phyloP scores from a whole-genome alignment of 495 filamentous ascomycete genomes.

The Xylaria sp. region DNA sequence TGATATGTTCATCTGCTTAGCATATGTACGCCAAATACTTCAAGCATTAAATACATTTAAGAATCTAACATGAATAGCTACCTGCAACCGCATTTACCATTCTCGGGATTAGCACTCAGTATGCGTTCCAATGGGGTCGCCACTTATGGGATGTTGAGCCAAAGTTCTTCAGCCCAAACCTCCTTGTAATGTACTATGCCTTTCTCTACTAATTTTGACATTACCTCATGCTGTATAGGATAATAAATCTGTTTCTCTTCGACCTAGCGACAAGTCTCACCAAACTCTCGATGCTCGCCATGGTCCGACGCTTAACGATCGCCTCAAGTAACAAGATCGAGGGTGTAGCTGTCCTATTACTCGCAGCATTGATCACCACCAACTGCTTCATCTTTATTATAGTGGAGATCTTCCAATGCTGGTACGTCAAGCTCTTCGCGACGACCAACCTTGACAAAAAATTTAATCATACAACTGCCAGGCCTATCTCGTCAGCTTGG shows the following conservation, averaged over 20 bases:
- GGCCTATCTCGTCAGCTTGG: slow-evolving; percentile 64
- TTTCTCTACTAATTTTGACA: not conserved
- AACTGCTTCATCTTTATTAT: slow-evolving; percentile 57
- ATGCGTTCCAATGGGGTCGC: slow-evolving; percentile 58
- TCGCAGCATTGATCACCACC: slow-evolving; percentile 53
- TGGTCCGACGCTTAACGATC: slow-evolving; percentile 46
- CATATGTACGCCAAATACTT: slow-evolving; percentile 34
- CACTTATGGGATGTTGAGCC: slow-evolving; percentile 62
- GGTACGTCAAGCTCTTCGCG: slow-evolving; percentile 44
- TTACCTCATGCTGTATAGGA: slow-evolving; percentile 34
- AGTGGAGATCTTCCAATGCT: slow-evolving; percentile 63
- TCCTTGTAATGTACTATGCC: slow-evolving; percentile 49
- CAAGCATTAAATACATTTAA: not conserved
- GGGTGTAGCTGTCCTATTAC: slow-evolving; percentile 44
- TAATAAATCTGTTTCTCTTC: slow-evolving; percentile 62
- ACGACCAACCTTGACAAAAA: not conserved
- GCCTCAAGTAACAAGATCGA: slow-evolving; percentile 32
- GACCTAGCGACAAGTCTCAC: slow-evolving; percentile 59
- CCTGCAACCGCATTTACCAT: slow-evolving; percentile 54
- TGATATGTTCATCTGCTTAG: slow-evolving; percentile 56
- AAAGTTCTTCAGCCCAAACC: slow-evolving; percentile 41
- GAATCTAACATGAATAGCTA: slow-evolving; percentile 27
- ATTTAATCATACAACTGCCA: slow-evolving; percentile 29
- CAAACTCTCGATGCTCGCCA: slow-evolving; percentile 64
- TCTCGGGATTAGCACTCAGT: slow-evolving; percentile 49